phyloP scores from a whole-genome alignment of 2,329 filamentous ascomycete species.

The Alternaria dauci region DNA sequence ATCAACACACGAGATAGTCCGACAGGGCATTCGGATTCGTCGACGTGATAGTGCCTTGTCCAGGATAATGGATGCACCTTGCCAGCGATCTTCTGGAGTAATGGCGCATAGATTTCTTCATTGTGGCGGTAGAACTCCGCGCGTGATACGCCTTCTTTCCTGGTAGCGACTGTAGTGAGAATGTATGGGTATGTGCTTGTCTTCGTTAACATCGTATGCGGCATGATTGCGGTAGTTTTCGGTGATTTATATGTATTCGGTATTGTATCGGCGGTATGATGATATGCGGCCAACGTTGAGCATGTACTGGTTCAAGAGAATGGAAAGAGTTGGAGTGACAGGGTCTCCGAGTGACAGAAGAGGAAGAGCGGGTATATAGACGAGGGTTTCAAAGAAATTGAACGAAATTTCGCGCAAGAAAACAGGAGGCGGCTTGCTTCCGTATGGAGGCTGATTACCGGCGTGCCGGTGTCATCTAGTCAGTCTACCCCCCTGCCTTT shows the following conservation, averaged over 20 bases:
- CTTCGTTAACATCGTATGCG: neutral
- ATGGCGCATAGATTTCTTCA: conserved; percentile 20
- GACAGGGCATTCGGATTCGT: conserved; percentile 20
- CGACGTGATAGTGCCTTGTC: conserved; percentile 27
- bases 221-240: neutral
- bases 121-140: conserved; percentile 25
- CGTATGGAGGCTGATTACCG: neutral
- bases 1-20: conserved; percentile 22
- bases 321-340: neutral
- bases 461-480: conserved; percentile 6
- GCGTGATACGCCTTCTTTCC: conserved; percentile 25
- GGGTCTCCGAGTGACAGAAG: neutral
- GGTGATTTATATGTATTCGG: neutral
- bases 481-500: neutral
- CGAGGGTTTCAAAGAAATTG: neutral
- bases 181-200: conserved; percentile 25
- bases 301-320: neutral
- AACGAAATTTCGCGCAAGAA: conserved; percentile 1
- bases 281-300: conserved; percentile 1
- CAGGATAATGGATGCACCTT: conserved; percentile 28
- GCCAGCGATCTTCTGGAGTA: conserved; percentile 22
- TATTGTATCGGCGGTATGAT: neutral
- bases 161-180: conserved; percentile 21
- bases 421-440: conserved; percentile 4
- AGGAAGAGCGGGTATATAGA: neutral